These are phyloP conservation scores for Tephrocybe sp. DNA, from an alignment of 768 basidiomycete genomes.

Conservation along the genomic window DNA sequence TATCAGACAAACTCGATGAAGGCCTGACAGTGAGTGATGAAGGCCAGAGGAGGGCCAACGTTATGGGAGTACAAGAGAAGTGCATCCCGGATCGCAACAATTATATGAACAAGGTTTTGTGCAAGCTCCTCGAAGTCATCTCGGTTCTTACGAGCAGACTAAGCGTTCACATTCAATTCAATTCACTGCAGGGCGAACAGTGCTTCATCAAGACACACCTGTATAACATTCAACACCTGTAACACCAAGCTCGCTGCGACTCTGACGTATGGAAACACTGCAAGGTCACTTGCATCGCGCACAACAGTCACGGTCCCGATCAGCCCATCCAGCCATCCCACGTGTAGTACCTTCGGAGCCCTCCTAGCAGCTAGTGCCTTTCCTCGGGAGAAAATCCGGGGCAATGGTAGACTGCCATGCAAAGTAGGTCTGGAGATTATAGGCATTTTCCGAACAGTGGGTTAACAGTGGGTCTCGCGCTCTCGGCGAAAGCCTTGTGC, in stretches of 20 bases:
- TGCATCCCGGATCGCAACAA: slow-evolving; percentile 4
- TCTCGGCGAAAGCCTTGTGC: not conserved
- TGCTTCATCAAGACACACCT: not conserved
- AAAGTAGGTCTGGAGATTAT: not conserved
- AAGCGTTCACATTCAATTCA: not conserved
- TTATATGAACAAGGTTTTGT: slow-evolving; percentile 4
- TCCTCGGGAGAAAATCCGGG: not conserved
- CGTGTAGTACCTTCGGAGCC: not conserved
- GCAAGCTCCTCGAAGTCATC: slow-evolving; percentile 13
- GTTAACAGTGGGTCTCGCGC: not conserved
- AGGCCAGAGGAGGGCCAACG: not conserved
- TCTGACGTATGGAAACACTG: slow-evolving; percentile 4
- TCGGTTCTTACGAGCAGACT: slow-evolving; percentile 4
- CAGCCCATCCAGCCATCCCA: slow-evolving; percentile 4
- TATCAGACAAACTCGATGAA: slow-evolving; percentile 6
- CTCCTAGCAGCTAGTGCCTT: not conserved
- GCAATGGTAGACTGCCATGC: not conserved
- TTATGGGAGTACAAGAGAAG: not conserved
- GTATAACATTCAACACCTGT: slow-evolving; percentile 7
- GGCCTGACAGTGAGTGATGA: slow-evolving; percentile 3
- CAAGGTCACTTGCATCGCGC: slow-evolving; percentile 1
- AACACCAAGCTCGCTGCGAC: slow-evolving; percentile 9
- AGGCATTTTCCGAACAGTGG: slow-evolving; percentile 1
- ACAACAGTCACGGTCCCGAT: not conserved
- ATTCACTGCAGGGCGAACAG: too few species aligned